Evolutionary conservation across 164 flowering plant genomes (phyloP).

Genomic region (Annona cherimola): DNA sequence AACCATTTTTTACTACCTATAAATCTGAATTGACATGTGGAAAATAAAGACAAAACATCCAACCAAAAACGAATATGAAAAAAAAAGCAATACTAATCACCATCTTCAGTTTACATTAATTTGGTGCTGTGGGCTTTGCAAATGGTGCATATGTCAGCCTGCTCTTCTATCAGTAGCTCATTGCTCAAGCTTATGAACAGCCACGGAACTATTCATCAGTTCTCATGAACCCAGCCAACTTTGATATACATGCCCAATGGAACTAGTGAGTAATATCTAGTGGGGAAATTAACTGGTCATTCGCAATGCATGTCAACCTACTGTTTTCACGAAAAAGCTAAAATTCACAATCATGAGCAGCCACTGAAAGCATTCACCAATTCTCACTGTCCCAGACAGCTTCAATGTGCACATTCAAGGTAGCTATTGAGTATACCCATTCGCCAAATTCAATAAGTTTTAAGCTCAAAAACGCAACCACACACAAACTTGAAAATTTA

Average conservation of each 20-base stretch:
- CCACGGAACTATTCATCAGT: neutral
- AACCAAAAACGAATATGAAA: neutral
- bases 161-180: neutral
- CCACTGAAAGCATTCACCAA: too few relatives aligned
- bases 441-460: too few relatives aligned
- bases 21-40: neutral
- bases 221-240: neutral
- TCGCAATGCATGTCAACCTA: neutral
- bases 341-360: too few relatives aligned
- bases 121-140: neutral
- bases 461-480: too few relatives aligned
- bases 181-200: neutral
- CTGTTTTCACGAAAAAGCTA: too few relatives aligned
- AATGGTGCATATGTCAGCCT: neutral
- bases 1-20: slow-evolving; percentile 3
- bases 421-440: too few relatives aligned
- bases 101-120: neutral
- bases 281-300: neutral
- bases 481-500: too few relatives aligned
- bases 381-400: too few relatives aligned
- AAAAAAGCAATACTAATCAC: neutral
- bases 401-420: too few relatives aligned
- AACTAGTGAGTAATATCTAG: neutral
- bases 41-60: too few relatives aligned
- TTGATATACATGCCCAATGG: neutral